phyloP scores from a whole-genome alignment of 805 yeast genomes.

The Kodamaea fukazawae region DNA sequence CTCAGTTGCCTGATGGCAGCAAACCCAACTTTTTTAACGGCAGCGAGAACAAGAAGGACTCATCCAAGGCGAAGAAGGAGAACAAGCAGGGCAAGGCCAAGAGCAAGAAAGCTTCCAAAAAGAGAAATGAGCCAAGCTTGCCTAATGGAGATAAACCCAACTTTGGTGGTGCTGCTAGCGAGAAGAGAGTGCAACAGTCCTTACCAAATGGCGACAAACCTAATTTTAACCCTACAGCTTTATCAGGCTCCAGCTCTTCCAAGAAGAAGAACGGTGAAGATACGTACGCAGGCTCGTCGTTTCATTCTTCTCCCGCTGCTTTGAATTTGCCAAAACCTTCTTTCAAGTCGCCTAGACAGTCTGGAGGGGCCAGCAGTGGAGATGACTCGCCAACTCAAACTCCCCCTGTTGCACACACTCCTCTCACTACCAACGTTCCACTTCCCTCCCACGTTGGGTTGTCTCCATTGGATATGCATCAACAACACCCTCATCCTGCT shows the following conservation, averaged over 20 bases:
- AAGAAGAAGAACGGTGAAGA: slow-evolving; percentile 20
- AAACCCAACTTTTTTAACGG: slow-evolving; percentile 26
- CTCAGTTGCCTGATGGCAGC: slow-evolving; percentile 27
- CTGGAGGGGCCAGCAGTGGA: slow-evolving; percentile 6
- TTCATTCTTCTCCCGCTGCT: slow-evolving; percentile 56
- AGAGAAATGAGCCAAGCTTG: slow-evolving; percentile 14
- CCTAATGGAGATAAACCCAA: slow-evolving; percentile 31
- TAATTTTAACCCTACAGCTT: slow-evolving; percentile 15
- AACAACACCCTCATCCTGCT: slow-evolving; percentile 6
- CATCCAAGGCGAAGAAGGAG: slow-evolving; percentile 9
- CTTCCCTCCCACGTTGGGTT: slow-evolving; percentile 4
- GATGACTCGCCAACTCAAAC: slow-evolving; percentile 10
- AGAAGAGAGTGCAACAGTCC: slow-evolving; percentile 14
- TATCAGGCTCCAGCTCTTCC: slow-evolving; percentile 2
- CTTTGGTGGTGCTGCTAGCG: slow-evolving; percentile 13
- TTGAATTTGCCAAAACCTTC: slow-evolving; percentile 55
- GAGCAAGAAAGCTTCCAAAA: slow-evolving; percentile 2
- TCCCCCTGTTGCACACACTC: slow-evolving; percentile 10
- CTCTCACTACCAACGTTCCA: slow-evolving; percentile 2
- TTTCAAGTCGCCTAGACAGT: slow-evolving; percentile 32
- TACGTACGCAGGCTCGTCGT: slow-evolving; percentile 56
- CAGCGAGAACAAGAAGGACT: slow-evolving; percentile 6
- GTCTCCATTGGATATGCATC: slow-evolving; percentile 5
- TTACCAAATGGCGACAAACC: slow-evolving; percentile 34
- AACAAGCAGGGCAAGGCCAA: slow-evolving; percentile 1